A percentile compares a stretch with the other conserved stretches of the same genome.
These are phyloP conservation scores for Plasmopara muralis DNA, from an alignment of 352 stramenopile genomes.

Conservation along the genomic window DNA sequence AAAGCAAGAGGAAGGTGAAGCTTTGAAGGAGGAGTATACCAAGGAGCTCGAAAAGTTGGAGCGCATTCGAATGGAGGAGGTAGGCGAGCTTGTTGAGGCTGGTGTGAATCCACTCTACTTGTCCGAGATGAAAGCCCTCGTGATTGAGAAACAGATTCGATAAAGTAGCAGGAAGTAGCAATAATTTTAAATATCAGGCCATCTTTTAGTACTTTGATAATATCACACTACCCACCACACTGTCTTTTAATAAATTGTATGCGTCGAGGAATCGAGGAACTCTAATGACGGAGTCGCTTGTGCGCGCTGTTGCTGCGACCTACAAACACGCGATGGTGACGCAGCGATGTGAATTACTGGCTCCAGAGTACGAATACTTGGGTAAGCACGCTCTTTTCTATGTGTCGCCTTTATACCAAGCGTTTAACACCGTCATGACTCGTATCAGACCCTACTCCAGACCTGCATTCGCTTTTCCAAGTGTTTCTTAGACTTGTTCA, in stretches of 20 bases:
- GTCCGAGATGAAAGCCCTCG: slow-evolving; percentile 87
- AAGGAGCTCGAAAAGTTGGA: slow-evolving; percentile 85
- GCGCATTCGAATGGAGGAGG: slow-evolving; percentile 83
- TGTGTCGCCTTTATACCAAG: neutral
- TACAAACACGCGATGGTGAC: slow-evolving; percentile 9
- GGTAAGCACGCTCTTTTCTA: slow-evolving; percentile 14
- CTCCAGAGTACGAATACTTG: slow-evolving; percentile 66
- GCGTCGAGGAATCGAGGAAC: neutral
- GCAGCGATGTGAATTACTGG: slow-evolving; percentile 43
- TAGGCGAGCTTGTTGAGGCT: slow-evolving; percentile 77
- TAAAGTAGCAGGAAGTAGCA: neutral
- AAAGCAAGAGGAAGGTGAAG: slow-evolving; percentile 66
- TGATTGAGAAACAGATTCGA: slow-evolving; percentile 74
- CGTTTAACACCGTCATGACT: slow-evolving; percentile 3
- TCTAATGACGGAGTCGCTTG: neutral
- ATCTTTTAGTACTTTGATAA: neutral
- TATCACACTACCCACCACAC: neutral
- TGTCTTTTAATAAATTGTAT: neutral
- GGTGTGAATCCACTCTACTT: slow-evolving; percentile 89
- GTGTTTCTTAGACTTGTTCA: slow-evolving; percentile 16
- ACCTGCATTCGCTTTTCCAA: slow-evolving; percentile 70
- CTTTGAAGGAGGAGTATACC: slow-evolving; percentile 67
- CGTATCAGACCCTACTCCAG: slow-evolving; percentile 65
- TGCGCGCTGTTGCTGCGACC: slow-evolving; percentile 5
- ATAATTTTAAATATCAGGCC: neutral